Conservation (phyloP, 768 basidiomycete genomes). For the Pleurotus giganteus region DNA sequence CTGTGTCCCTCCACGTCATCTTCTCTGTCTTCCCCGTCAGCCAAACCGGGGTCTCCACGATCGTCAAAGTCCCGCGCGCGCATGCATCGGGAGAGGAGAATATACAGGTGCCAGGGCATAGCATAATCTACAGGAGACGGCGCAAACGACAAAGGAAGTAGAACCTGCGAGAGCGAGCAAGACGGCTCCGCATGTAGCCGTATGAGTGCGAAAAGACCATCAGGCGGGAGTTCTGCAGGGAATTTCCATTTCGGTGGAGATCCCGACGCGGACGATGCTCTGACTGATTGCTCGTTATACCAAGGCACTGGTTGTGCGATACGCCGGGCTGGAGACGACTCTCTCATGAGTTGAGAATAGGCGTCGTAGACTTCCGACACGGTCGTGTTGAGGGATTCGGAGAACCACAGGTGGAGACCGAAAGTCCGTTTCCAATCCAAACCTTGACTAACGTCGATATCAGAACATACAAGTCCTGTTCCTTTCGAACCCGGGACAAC, state of each 20-base stretch:
- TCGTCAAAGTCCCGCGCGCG: conserved; percentile 87
- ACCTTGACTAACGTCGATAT: conserved; percentile 63
- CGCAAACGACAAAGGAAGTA: conserved; percentile 73
- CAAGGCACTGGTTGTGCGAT: conserved; percentile 59
- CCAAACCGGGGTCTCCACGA: conserved; percentile 48
- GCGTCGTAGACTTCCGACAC: conserved; percentile 66
- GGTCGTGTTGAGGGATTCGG: conserved; percentile 65
- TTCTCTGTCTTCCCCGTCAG: conserved; percentile 41
- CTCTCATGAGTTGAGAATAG: conserved; percentile 47
- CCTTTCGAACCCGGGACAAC: conserved; percentile 54
- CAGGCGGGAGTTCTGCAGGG: conserved; percentile 44
- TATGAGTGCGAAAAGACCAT: conserved; percentile 82
- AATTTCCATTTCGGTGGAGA: conserved; percentile 35
- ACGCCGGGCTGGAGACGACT: conserved; percentile 30
- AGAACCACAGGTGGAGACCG: conserved; percentile 90
- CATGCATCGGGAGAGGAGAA: conserved; percentile 81
- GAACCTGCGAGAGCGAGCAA: conserved; percentile 63
- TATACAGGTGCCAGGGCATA: conserved; percentile 90
- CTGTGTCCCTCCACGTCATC: conserved; percentile 69
- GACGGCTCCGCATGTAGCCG: conserved; percentile 72
- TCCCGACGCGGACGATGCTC: conserved; percentile 15
- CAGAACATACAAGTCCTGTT: conserved; percentile 45
- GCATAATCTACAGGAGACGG: conserved; percentile 78
- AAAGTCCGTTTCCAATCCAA: conserved; percentile 95
- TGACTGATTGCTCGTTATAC: conserved; percentile 38